Conservation (phyloP, 257 asterid species). For the Paulownia fortunei region DNA sequence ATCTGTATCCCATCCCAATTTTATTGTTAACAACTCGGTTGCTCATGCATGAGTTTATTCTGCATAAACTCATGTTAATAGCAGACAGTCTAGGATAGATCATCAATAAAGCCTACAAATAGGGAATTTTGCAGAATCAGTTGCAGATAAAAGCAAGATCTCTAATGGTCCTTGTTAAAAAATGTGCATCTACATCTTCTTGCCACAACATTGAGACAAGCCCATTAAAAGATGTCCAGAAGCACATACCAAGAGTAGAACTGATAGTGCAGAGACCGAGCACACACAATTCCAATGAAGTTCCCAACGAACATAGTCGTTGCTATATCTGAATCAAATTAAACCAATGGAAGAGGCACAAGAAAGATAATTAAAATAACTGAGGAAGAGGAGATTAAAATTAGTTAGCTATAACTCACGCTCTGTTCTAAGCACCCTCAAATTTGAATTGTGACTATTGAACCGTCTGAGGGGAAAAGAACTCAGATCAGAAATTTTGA, state of each 20-base stretch:
- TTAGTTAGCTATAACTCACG: constrained; percentile 54
- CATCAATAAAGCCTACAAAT: background rate
- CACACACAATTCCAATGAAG: constrained; percentile 87
- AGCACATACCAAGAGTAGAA: constrained; percentile 81
- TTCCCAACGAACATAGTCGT: constrained; percentile 87
- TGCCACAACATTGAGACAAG: background rate
- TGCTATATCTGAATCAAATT: constrained; percentile 62
- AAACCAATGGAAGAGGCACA: background rate
- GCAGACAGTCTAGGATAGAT: background rate
- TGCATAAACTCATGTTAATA: background rate
- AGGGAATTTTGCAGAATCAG: background rate
- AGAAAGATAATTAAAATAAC: background rate
- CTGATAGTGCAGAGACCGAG: constrained; percentile 94
- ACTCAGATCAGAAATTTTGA: constrained; percentile 36
- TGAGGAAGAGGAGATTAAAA: constrained; percentile 5
- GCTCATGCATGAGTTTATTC: background rate
- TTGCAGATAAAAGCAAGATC: background rate
- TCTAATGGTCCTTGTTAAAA: background rate
- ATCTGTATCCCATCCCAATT: too few relatives aligned
- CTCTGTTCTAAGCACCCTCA: constrained; percentile 60
- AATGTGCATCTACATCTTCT: background rate
- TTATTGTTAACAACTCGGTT: background rate
- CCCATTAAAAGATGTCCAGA: background rate
- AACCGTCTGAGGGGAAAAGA: constrained; percentile 42
- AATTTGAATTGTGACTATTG: constrained; percentile 28